phyloP scores from a whole-genome alignment of 176 grass and related monocot genomes.

The Eragrostis curvula region DNA sequence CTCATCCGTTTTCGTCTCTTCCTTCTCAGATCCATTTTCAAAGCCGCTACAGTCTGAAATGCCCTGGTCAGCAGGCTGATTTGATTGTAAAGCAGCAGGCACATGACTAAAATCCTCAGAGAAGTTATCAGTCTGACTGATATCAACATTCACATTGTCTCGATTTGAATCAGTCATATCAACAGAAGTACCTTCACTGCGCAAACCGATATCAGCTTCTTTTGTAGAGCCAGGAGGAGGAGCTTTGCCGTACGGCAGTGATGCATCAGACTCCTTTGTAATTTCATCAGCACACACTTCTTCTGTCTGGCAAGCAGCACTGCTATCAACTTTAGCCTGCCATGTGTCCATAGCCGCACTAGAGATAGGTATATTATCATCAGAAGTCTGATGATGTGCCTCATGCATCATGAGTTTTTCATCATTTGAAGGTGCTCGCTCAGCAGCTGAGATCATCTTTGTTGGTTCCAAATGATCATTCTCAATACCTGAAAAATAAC shows the following conservation, averaged over 20 bases:
- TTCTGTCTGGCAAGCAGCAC: background rate
- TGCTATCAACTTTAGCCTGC: conserved; percentile 32
- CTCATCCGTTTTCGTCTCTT: conserved; percentile 29
- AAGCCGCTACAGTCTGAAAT: conserved; percentile 28
- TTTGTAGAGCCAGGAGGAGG: background rate
- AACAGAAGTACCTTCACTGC: conserved; percentile 30
- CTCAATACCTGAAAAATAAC: background rate
- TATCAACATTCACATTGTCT: background rate
- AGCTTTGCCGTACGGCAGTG: background rate
- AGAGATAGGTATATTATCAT: conserved; percentile 24
- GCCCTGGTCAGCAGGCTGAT: background rate
- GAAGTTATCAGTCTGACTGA: background rate
- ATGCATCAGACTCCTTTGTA: conserved; percentile 4
- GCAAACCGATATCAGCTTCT: conserved; percentile 20
- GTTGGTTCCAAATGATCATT: conserved; percentile 28
- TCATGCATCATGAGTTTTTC: conserved; percentile 27
- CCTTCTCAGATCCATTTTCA: background rate
- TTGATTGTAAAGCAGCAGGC: conserved; percentile 29
- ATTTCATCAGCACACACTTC: background rate
- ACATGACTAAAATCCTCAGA: background rate
- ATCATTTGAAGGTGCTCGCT: conserved; percentile 35
- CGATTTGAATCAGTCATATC: conserved; percentile 25
- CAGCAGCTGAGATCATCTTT: conserved; percentile 21
- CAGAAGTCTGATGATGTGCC: conserved; percentile 15
- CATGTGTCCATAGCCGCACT: background rate